phyloP scores from a whole-genome alignment of 1,284 basidiomycete species.

The Trametes pubescens region DNA sequence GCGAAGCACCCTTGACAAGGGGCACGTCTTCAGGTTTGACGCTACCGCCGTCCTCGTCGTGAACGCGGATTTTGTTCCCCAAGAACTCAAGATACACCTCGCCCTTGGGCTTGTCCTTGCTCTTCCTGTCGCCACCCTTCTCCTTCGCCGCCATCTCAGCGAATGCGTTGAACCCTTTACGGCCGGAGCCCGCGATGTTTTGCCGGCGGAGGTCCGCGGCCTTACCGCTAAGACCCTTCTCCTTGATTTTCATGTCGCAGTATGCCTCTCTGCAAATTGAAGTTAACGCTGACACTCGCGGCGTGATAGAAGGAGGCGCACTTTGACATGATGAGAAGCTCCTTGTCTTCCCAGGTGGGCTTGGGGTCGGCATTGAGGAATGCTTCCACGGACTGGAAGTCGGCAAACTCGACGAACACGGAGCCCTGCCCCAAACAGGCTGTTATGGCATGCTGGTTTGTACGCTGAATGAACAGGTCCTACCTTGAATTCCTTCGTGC shows the following conservation, averaged over 20 bases:
- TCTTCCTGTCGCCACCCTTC: conserved; percentile 46
- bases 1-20: conserved; percentile 73
- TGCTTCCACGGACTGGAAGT: conserved; percentile 72
- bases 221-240: conserved; percentile 86
- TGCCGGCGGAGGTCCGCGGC: conserved; percentile 65
- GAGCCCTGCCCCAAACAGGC: conserved; percentile 68
- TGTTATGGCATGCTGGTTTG: not conserved
- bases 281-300: not conserved
- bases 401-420: conserved; percentile 91
- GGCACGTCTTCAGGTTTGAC: conserved; percentile 79
- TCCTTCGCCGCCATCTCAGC: conserved; percentile 71
- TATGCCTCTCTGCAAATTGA: conserved; percentile 74
- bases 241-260: conserved; percentile 97
- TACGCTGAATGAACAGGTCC: conserved; percentile 21
- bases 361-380: conserved; percentile 86
- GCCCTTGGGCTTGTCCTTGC: conserved; percentile 55
- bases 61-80: conserved; percentile 68
- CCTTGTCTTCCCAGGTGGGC: conserved; percentile 78
- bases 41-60: conserved; percentile 71
- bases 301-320: conserved; percentile 43
- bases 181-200: conserved; percentile 54
- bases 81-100: conserved; percentile 77
- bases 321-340: conserved; percentile 91
- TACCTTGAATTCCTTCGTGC: conserved; percentile 87
- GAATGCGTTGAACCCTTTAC: conserved; percentile 89